Percentiles rank a stretch among this genome's conserved stretches.
Evolutionary conservation across 2,329 filamentous ascomycete genomes (phyloP).

Genomic region (Verticillium nubilum): DNA sequence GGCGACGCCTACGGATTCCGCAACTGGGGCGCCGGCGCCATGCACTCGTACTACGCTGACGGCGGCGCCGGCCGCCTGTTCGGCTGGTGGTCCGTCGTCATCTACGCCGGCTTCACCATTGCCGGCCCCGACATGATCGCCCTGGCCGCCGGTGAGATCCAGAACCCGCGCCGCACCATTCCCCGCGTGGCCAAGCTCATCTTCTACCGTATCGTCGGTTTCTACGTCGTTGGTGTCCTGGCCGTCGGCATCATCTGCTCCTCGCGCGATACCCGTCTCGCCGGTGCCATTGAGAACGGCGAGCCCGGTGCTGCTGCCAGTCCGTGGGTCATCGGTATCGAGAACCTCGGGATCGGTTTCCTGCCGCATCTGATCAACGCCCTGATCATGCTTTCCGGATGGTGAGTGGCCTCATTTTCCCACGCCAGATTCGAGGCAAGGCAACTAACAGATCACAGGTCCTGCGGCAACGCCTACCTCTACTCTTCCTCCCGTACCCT

Average conservation of each 20-base stretch:
- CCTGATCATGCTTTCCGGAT: constrained; percentile 19
- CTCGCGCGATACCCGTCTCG: constrained; percentile 50
- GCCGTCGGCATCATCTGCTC: constrained; percentile 53
- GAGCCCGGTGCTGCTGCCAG: constrained; percentile 46
- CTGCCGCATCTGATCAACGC: constrained; percentile 56
- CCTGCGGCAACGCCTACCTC: constrained; percentile 45
- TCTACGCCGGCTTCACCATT: constrained; percentile 64
- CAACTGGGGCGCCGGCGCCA: constrained; percentile 37
- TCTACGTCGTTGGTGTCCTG: constrained; percentile 65
- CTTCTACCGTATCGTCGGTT: constrained; percentile 65
- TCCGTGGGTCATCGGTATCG: constrained; percentile 49
- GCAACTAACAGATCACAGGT: constrained; percentile 11
- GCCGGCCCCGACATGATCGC: constrained; percentile 63
- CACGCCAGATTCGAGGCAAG: neutral
- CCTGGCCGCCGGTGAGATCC: constrained; percentile 51
- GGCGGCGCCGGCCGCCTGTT: constrained; percentile 57
- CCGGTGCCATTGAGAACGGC: constrained; percentile 45
- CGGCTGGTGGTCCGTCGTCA: constrained; percentile 50
- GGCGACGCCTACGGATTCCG: constrained; percentile 58
- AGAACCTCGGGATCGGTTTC: constrained; percentile 42
- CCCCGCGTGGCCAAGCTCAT: constrained; percentile 67
- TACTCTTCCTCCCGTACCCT: constrained; percentile 46
- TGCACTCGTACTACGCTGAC: constrained; percentile 25
- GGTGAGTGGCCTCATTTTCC: neutral
- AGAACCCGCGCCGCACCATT: constrained; percentile 60